Evolutionary conservation across 495 filamentous ascomycete species (phyloP), one percentile per base, ranked within the genome.

Genomic region (Xylaria longipes): DNA sequence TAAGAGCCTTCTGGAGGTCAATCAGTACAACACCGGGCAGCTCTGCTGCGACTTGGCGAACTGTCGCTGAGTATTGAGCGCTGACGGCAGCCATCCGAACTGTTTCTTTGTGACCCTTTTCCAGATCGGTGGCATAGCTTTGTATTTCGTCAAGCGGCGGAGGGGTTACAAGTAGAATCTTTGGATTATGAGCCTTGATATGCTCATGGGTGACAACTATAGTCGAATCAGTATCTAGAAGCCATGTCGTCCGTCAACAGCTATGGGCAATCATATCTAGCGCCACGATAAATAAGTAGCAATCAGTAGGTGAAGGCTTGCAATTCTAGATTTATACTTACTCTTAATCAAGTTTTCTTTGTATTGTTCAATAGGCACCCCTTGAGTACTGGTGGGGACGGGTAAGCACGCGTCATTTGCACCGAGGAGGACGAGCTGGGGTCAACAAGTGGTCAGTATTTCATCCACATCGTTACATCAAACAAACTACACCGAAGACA

Each of bases 381-480:
- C 87, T 77, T 97, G 94, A 7, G 81, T 79, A 68, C 84, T 88
- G 27, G 80, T 81, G 17, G 85, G 82, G 50, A 84, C 80, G 25
- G 84, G 83, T n/a, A 95, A 74, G 67, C 85, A 86, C 8, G 94
- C 91, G 78, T 97, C 94, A 77, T 97, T 97, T 75, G 94, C 92
- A 22, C 94, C 94, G 70, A 97, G 89, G 75, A 96, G 94, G 72
- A 97, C 83, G 29, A 90, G 85, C 92, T 95, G 65, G 25, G 50
- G 56, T 27, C n/a, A 76, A 17, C 9, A 35, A 65, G 65, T 66
- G 8, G 63, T 75, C 45, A 79, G 75, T 73, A 63, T 39, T 46
- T 50, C 31, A 57, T 43, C 12, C 45, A 46, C 3, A 60, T 31
- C 73, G 54, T 35, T 27, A 15, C 22, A 68, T 12, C 12, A 2